These are phyloP conservation scores for Pistacia vera DNA, from an alignment of 345 rosid species.

Conservation along the genomic window DNA sequence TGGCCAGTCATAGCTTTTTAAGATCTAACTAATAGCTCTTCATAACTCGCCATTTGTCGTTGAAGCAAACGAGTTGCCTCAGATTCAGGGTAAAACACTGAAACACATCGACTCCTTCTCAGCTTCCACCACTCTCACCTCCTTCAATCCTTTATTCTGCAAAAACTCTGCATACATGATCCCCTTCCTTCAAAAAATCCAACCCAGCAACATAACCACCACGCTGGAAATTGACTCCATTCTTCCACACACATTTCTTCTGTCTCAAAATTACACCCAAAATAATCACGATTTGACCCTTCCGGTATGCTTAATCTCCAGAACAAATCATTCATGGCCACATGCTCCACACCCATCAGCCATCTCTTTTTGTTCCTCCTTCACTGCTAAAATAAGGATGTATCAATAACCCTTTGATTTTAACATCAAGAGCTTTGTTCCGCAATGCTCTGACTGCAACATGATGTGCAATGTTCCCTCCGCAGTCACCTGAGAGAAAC, in stretches of 20 bases:
- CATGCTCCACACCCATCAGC: conserved; percentile 31
- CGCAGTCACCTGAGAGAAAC: conserved; percentile 66
- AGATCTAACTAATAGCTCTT: conserved; percentile 21
- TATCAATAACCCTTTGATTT: conserved; percentile 43
- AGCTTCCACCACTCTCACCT: conserved; percentile 44
- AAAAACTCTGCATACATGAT: conserved; percentile 48
- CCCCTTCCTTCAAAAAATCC: conserved; percentile 69
- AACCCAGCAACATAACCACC: conserved; percentile 51
- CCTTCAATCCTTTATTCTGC: conserved; percentile 42
- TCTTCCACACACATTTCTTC: conserved; percentile 30
- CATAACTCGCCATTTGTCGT: conserved; percentile 50
- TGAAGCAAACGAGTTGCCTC: conserved; percentile 56
- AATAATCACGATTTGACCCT: conserved; percentile 47
- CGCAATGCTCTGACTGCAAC: conserved; percentile 40
- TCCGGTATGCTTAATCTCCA: conserved; percentile 61
- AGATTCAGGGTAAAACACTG: conserved; percentile 52
- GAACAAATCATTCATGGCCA: conserved; percentile 55
- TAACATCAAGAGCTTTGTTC: conserved; percentile 17
- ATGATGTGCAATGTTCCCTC: conserved; percentile 64
- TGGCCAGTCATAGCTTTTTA: no score
- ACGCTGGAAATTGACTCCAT: conserved; percentile 54
- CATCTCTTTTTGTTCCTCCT: conserved; percentile 49
- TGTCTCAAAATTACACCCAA: conserved; percentile 54
- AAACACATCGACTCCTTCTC: conserved; percentile 43
- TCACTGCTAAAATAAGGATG: conserved; percentile 72